A percentile compares a stretch with the other conserved stretches of the same genome.
Conservation (phyloP, 2,329 filamentous ascomycete genomes). For the Botrytis pseudocinerea region DNA sequence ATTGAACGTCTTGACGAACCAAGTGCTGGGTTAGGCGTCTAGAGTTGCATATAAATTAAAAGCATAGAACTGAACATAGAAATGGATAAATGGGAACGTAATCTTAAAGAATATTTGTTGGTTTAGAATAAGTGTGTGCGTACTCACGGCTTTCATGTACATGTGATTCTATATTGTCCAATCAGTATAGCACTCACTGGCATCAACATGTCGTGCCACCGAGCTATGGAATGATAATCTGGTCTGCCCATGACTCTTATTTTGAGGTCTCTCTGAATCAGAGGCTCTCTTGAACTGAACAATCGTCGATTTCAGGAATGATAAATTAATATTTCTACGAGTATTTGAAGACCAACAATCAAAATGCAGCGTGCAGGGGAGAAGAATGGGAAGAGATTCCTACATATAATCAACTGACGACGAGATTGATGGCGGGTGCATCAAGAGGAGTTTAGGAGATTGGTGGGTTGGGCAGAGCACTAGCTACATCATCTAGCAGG, state of each 20-base stretch:
- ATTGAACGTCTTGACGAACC: conserved; percentile 22
- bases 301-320: background rate
- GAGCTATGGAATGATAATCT: background rate
- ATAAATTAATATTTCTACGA: background rate
- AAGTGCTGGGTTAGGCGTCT: conserved; percentile 21
- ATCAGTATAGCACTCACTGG: background rate
- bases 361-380: background rate
- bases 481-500: background rate
- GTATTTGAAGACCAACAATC: background rate
- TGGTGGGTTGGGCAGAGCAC: background rate
- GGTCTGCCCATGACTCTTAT: background rate
- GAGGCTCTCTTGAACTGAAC: background rate
- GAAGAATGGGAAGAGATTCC: background rate
- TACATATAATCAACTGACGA: background rate
- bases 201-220: background rate
- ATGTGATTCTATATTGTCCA: background rate
- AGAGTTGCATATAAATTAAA: conserved; percentile 18
- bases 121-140: background rate
- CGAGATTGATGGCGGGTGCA: background rate
- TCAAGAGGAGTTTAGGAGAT: background rate
- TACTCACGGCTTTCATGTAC: background rate
- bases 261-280: background rate
- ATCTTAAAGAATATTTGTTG: background rate
- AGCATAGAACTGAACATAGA: conserved; percentile 10
- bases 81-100: conserved; percentile 1